Conservation (phyloP, 2,329 filamentous ascomycete genomes). For the Ophioceras dolichostomum region DNA sequence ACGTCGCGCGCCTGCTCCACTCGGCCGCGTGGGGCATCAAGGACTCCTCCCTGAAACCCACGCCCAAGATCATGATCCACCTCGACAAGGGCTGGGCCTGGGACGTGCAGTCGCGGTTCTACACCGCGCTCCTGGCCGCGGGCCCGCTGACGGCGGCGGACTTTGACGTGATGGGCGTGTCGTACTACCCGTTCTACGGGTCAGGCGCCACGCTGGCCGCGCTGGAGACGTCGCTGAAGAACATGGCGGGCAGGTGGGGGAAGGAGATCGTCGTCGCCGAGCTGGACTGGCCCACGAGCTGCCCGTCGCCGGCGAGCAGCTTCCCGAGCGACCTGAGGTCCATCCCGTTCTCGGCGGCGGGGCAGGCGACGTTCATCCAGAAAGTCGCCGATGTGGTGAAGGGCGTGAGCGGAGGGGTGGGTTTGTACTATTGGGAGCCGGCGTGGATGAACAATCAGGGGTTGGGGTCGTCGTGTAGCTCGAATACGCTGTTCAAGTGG, state of each 20-base stretch:
- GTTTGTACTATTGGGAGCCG: slow-evolving; percentile 59
- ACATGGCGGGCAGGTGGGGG: slow-evolving; percentile 47
- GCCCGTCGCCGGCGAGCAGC: slow-evolving; percentile 40
- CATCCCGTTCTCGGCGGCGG: slow-evolving; percentile 51
- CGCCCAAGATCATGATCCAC: slow-evolving; percentile 61
- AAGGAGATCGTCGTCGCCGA: slow-evolving; percentile 61
- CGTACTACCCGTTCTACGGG: slow-evolving; percentile 63
- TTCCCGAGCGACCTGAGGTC: slow-evolving; percentile 48
- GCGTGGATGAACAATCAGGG: slow-evolving; percentile 8
- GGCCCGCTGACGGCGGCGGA: slow-evolving; percentile 39
- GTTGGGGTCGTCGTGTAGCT: slow-evolving; percentile 8
- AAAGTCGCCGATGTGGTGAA: slow-evolving; percentile 44
- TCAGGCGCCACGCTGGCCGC: slow-evolving; percentile 42
- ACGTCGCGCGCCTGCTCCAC: slow-evolving; percentile 52
- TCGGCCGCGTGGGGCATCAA: slow-evolving; percentile 53
- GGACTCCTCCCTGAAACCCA: slow-evolving; percentile 41
- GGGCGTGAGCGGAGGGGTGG: slow-evolving; percentile 40
- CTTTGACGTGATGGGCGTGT: slow-evolving; percentile 61
- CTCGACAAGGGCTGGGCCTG: slow-evolving; percentile 67
- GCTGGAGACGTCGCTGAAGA: slow-evolving; percentile 41
- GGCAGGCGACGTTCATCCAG: slow-evolving; percentile 50
- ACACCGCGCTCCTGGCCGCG: slow-evolving; percentile 39
- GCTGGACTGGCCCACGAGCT: slow-evolving; percentile 57
- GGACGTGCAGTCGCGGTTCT: slow-evolving; percentile 45
- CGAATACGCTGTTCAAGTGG: slow-evolving; percentile 7